Percentiles rank a stretch among this genome's conserved stretches.
phyloP scores from a whole-genome alignment of 768 basidiomycete species.

The Phanerodontia chrysosporium region DNA sequence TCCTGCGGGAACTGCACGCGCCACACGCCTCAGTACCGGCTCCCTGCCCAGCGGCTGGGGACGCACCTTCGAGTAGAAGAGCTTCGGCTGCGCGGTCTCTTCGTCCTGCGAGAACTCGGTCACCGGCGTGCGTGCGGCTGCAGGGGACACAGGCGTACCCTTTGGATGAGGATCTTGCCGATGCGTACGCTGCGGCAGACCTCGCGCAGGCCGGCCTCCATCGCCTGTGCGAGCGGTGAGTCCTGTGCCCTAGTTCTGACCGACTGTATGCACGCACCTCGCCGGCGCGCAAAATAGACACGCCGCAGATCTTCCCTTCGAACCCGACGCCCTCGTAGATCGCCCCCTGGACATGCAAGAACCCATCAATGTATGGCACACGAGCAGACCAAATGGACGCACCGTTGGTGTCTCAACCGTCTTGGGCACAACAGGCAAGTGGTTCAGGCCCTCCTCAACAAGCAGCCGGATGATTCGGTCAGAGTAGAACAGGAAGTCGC shows the following conservation, averaged over 20 bases:
- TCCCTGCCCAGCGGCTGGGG: neutral
- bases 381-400: neutral
- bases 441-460: constrained; percentile 87
- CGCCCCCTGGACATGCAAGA: constrained; percentile 48
- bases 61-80: constrained; percentile 85
- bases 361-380: neutral
- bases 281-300: constrained; percentile 91
- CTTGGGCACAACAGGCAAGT: constrained; percentile 71
- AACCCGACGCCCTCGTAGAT: constrained; percentile 90
- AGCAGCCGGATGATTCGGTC: constrained; percentile 85
- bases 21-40: constrained; percentile 2
- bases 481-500: constrained; percentile 95
- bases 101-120: constrained; percentile 64
- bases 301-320: constrained; percentile 94
- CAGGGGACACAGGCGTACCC: constrained; percentile 42
- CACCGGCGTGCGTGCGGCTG: neutral
- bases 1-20: constrained; percentile 81
- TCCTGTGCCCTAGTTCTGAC: neutral
- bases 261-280: constrained; percentile 48
- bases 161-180: constrained; percentile 96
- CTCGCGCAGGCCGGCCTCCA: constrained; percentile 96
- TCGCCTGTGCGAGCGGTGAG: constrained; percentile 53
- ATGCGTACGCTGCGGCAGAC: constrained; percentile 93
- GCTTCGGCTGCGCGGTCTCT: constrained; percentile 87
- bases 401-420: constrained; percentile 82